Evolutionary conservation across 441 rosid genomes (phyloP), one percentile per base, ranked within the genome.

Genomic region (Viola pubescens): DNA sequence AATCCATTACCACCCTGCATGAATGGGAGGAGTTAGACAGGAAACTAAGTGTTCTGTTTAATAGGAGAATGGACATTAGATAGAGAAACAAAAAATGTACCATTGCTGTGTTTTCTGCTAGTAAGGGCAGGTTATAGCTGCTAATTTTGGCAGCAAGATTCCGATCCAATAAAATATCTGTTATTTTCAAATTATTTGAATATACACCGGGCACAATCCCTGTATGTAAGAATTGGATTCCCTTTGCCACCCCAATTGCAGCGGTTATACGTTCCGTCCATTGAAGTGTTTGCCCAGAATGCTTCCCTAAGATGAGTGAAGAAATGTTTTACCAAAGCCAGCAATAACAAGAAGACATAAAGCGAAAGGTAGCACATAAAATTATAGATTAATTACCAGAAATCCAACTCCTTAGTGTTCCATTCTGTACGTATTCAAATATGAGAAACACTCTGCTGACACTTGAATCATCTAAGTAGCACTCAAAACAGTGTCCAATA

Each of bases 171-270:
- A 90, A 73, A 77, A 94, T 66, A 72, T 94, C 95, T 11, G 86
- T 88, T 67, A 84, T 82, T 53, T 85, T 90, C 73, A 94, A 71
- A 70, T 86, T 80, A 64, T 94, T 94, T 1, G 88, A 75, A 66
- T 73, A 83, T 68, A 90, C 76, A 51, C 95, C 96, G 1, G 96
- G 97, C 41, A 94, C 87, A 12, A 88, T 85, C 68, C 96, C 96
- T 0, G 95, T 85, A 73, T 94, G 99, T 81, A 94, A 72, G 77
- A 88, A 94, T 53, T 94, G 94, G 58, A 94, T 81, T 41, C 99
- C 97, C 76, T 78, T 90, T 3, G 94, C 95, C 42, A 88, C 81
- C 55, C 95, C 97, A 9, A 88, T 77, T 4, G 83, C 89, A 59
- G 91, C 89, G 11, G 86, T 72, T 72, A 85, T 83, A 60, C 96